Conservation (phyloP, 805 yeast species). For the Teunomyces funiuensis region DNA sequence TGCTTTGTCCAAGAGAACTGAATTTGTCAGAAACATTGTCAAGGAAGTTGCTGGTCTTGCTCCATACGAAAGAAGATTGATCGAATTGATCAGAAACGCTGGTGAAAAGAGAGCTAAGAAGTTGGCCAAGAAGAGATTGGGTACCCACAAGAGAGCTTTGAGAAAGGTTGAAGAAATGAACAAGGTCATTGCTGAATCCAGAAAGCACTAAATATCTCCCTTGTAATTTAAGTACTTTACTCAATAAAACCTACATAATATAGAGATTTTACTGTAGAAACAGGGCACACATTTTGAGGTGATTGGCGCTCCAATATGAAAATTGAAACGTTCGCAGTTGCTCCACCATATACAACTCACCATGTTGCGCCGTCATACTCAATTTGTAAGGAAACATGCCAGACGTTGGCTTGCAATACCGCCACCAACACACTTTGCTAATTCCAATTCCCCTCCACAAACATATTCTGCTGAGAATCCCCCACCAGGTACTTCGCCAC, state of each 20-base stretch:
- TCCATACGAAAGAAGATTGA: conserved; percentile 99
- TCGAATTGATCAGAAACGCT: conserved; percentile 99
- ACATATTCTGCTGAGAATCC: conserved; percentile 9
- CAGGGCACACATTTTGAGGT: neutral
- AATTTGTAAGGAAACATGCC: neutral
- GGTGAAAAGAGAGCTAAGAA: conserved; percentile 99
- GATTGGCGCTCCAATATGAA: neutral
- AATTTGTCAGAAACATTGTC: conserved; percentile 92
- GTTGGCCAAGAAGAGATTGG: conserved; percentile 99
- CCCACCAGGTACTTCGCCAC: neutral
- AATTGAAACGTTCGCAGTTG: neutral
- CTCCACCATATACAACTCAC: neutral
- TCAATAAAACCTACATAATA: conserved; percentile 9
- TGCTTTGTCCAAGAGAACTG: conserved; percentile 91
- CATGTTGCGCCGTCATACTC: neutral
- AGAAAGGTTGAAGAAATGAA: conserved; percentile 99
- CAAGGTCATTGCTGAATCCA: conserved; percentile 92
- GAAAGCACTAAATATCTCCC: conserved; percentile 68
- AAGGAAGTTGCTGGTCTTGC: conserved; percentile 98
- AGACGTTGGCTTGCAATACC: conserved; percentile 1
- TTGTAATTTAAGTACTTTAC: conserved; percentile 15
- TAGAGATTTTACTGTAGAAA: neutral
- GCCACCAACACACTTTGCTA: conserved; percentile 27
- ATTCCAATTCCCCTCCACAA: conserved; percentile 21
- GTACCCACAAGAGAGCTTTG: conserved; percentile 99